These are phyloP conservation scores for Hanseniaspora guilliermondii DNA, from an alignment of 805 yeast genomes.

Conservation along the genomic window DNA sequence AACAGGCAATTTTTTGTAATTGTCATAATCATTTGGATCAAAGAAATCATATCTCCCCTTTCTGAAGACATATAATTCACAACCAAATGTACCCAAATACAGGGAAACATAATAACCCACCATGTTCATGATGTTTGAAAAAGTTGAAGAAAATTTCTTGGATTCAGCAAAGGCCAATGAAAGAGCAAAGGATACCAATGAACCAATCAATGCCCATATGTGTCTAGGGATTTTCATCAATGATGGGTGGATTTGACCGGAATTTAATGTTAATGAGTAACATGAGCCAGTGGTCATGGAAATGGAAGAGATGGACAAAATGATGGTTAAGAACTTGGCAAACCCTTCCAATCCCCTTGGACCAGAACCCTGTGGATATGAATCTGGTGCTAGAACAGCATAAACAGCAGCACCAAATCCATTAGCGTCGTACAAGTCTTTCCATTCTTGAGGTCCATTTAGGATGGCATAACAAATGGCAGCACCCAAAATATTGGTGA, in stretches of 20 bases:
- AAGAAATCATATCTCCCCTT: constrained; percentile 44
- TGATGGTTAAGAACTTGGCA: constrained; percentile 80
- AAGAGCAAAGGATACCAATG: constrained; percentile 66
- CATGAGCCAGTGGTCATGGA: constrained; percentile 87
- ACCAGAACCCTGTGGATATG: constrained; percentile 28
- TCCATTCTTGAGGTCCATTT: constrained; percentile 19
- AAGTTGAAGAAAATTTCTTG: constrained; percentile 54
- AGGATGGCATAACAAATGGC: constrained; percentile 37
- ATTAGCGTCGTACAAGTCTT: constrained; percentile 40
- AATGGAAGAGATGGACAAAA: constrained; percentile 73
- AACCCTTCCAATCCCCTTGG: constrained; percentile 57
- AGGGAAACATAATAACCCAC: constrained; percentile 86
- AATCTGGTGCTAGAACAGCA: constrained; percentile 62
- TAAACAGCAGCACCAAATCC: constrained; percentile 75
- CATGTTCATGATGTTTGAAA: constrained; percentile 79
- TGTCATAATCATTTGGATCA: constrained; percentile 49
- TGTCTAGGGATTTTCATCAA: constrained; percentile 69
- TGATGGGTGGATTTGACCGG: constrained; percentile 70
- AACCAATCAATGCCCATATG: constrained; percentile 67
- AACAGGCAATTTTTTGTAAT: constrained; percentile 48
- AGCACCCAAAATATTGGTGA: constrained; percentile 72
- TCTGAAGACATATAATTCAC: constrained; percentile 75
- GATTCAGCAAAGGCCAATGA: constrained; percentile 54
- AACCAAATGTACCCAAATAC: constrained; percentile 57
- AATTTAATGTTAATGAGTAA: constrained; percentile 79